Evolutionary conservation across 2,329 filamentous ascomycete genomes (phyloP).

Genomic region (Helicocarpus griseus): DNA sequence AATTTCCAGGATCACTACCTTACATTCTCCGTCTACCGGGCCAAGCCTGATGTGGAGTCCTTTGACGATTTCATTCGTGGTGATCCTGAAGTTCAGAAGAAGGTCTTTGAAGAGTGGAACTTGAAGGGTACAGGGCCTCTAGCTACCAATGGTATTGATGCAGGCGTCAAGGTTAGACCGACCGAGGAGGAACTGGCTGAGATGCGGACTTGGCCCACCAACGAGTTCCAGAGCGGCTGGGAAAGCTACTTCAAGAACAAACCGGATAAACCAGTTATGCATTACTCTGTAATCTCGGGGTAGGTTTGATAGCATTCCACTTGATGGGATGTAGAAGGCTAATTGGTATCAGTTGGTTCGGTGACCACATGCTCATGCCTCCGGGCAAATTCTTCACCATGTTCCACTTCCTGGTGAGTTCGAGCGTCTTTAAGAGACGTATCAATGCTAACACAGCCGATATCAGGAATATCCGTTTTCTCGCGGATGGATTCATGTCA

Average conservation of each 20-base stretch:
- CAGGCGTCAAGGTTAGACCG: slow-evolving; percentile 68
- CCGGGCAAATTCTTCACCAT: slow-evolving; percentile 74
- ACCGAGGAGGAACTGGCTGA: slow-evolving; percentile 56
- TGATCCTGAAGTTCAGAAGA: slow-evolving; percentile 62
- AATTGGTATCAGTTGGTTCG: slow-evolving; percentile 27
- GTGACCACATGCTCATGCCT: slow-evolving; percentile 51
- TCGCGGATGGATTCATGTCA: slow-evolving; percentile 61
- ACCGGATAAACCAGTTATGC: slow-evolving; percentile 79
- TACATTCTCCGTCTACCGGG: slow-evolving; percentile 60
- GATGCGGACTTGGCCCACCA: slow-evolving; percentile 64
- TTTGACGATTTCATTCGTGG: slow-evolving; percentile 75
- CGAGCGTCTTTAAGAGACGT: not conserved
- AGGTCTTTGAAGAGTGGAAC: slow-evolving; percentile 68
- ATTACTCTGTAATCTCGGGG: slow-evolving; percentile 67
- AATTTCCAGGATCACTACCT: slow-evolving; percentile 73
- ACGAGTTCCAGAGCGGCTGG: slow-evolving; percentile 66
- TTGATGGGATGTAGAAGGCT: slow-evolving; percentile 3
- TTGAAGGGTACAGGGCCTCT: slow-evolving; percentile 68
- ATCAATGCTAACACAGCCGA: not conserved
- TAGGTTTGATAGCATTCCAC: slow-evolving; percentile 16
- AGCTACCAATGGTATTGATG: slow-evolving; percentile 70
- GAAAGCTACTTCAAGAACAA: slow-evolving; percentile 77
- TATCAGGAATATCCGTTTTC: slow-evolving; percentile 60
- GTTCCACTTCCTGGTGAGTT: slow-evolving; percentile 59
- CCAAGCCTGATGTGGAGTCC: slow-evolving; percentile 64